These are phyloP conservation scores for Marasmius tenuissimus DNA, from an alignment of 1,284 basidiomycete genomes.

Conservation along the genomic window DNA sequence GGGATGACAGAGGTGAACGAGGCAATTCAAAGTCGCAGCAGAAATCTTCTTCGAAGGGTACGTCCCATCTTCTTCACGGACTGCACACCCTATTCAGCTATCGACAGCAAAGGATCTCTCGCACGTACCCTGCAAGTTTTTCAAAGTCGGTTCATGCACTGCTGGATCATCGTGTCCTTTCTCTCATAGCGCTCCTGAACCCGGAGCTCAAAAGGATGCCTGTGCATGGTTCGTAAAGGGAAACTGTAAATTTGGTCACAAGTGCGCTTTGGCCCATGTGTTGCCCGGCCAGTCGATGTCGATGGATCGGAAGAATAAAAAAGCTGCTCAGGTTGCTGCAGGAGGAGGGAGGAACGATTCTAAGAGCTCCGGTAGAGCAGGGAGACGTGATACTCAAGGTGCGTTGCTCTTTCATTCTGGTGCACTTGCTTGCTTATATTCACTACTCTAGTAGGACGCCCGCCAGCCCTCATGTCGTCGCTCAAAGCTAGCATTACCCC, in stretches of 20 bases:
- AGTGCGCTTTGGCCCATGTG: constrained; percentile 93
- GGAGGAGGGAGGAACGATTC: constrained; percentile 32
- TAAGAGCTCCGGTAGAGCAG: constrained; percentile 35
- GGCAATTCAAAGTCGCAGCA: constrained; percentile 1
- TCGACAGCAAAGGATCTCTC: constrained; percentile 80
- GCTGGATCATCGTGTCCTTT: constrained; percentile 96
- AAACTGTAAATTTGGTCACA: constrained; percentile 98
- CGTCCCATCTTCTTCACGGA: background rate
- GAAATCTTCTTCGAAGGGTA: constrained; percentile 9
- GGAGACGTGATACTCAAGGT: constrained; percentile 21
- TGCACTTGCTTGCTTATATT: constrained; percentile 47
- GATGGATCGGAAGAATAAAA: constrained; percentile 99
- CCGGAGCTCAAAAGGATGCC: constrained; percentile 85
- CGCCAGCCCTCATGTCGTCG: constrained; percentile 62
- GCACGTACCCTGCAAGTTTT: constrained; percentile 99
- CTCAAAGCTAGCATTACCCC: constrained; percentile 73
- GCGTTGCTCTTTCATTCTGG: constrained; percentile 22
- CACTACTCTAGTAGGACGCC: constrained; percentile 50
- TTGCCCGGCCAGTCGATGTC: constrained; percentile 92
- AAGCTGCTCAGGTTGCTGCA: constrained; percentile 81
- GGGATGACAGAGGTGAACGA: background rate
- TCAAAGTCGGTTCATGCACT: constrained; percentile 90
- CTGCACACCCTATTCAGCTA: background rate
- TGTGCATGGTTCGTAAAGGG: constrained; percentile 96
- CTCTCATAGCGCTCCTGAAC: constrained; percentile 72